phyloP scores from a whole-genome alignment of 2,329 filamentous ascomycete genomes.

The Colletotrichum australisinense region DNA sequence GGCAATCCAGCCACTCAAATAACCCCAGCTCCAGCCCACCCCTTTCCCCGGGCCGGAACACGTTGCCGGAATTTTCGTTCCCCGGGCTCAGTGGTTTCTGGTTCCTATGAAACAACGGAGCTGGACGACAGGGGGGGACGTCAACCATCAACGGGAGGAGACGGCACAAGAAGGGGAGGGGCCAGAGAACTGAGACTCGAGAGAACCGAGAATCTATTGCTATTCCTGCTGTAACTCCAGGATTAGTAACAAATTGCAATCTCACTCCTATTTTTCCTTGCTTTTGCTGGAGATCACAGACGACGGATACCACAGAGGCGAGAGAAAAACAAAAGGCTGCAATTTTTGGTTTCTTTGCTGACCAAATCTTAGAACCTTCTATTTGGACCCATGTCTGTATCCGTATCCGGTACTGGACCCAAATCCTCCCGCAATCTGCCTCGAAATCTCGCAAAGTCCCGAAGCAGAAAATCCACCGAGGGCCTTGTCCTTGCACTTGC shows the following conservation, averaged over 20 bases:
- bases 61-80: not conserved
- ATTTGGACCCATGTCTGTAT: not conserved
- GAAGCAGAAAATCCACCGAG: slow-evolving; percentile 1
- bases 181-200: no score
- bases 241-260: not conserved
- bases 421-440: not conserved
- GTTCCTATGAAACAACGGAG: not conserved
- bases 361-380: not conserved
- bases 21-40: not conserved
- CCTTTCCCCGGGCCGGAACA: not conserved
- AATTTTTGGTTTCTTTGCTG: not conserved
- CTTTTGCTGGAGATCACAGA: not conserved
- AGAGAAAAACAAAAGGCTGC: no score
- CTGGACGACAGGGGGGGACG: not conserved
- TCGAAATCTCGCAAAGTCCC: not conserved
- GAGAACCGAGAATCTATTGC: no score
- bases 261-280: not conserved
- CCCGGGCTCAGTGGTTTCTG: not conserved
- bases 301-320: not conserved
- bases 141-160: no score
- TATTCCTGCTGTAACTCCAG: no score
- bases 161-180: no score
- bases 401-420: not conserved
- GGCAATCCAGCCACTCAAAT: not conserved
- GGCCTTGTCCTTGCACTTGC: slow-evolving; percentile 6